Evolutionary conservation across 2,329 filamentous ascomycete species (phyloP), one percentile per base, ranked within the genome.

Genomic region (Ramularia endophylla): DNA sequence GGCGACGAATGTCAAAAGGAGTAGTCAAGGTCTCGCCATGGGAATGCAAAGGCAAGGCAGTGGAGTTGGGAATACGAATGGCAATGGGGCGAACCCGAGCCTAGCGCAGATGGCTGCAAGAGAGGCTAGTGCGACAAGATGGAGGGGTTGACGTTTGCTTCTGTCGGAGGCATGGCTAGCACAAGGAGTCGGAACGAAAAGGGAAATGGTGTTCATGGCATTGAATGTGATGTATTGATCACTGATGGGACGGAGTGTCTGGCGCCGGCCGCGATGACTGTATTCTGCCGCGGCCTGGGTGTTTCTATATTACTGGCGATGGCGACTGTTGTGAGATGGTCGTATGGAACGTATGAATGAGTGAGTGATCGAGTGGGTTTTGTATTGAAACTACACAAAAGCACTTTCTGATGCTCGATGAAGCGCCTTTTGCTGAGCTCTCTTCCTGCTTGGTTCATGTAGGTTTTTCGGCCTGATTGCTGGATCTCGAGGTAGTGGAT

Each of bases 1-100:
- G 16, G 42, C 52, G 27, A 52, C 56, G 18, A 57, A 56, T 27
- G 44, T 38, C 29, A 54, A 54, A 34, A 43, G 51, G 11, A 31
- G 45, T 9, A 54, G 48, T 32, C 45, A 50, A 22, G 49, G 47
- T 9, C 41, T 40, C 4, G 34, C 44, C 12, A 22, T 46, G 13
- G 40, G 29, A 13, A 25, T 34, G 16, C 16, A 40, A 35, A 18
- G 27, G 27, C 32, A 19, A 6, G 32, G 32, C 13, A 17, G 20
- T 9, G 17, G 32, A 20, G 9, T 19, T 19, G 32, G 9, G 16
- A 34, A 20, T 11, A 12, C n/a, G 13, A 17, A 20, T 17, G 35
- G 34, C 6, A 46, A 42, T n/a, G 29, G 38, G 16, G 36, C 37
- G 13, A 49, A 41, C 30, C 22, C 22, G 6, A 25, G 22, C 22